These are phyloP conservation scores for Fusarium temperatum DNA, from an alignment of 2,329 filamentous ascomycete genomes.

Conservation along the genomic window DNA sequence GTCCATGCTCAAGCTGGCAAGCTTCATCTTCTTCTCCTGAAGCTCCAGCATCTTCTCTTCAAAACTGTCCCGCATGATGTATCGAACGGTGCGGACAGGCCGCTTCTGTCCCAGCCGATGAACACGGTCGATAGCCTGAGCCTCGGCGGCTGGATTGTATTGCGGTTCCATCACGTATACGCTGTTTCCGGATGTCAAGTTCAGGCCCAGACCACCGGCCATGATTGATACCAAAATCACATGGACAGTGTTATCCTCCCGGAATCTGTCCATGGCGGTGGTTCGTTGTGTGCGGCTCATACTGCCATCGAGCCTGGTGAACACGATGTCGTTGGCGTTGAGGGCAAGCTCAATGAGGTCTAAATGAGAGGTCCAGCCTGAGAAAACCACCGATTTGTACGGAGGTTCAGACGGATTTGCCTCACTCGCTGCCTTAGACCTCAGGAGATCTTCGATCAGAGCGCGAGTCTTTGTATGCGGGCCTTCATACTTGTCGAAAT, in stretches of 20 bases:
- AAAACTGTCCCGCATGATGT: conserved; percentile 89
- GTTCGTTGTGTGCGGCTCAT: conserved; percentile 82
- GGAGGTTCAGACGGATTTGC: conserved; percentile 72
- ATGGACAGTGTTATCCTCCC: conserved; percentile 73
- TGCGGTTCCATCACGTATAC: conserved; percentile 99
- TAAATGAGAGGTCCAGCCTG: conserved; percentile 93
- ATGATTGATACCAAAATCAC: conserved; percentile 93
- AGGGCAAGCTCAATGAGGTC: conserved; percentile 91
- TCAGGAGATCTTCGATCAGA: conserved; percentile 77
- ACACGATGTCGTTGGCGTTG: conserved; percentile 70
- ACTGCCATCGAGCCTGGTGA: conserved; percentile 86
- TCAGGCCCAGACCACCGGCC: conserved; percentile 90
- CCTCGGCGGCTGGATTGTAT: conserved; percentile 94
- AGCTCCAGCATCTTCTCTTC: conserved; percentile 93
- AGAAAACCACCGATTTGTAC: conserved; percentile 94
- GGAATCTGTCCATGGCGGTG: conserved; percentile 79
- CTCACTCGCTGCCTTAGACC: conserved; percentile 69
- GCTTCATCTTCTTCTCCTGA: conserved; percentile 90
- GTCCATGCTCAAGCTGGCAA: conserved; percentile 89
- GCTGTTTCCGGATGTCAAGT: conserved; percentile 83
- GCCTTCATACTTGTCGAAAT: conserved; percentile 77
- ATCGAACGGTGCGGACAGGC: conserved; percentile 86
- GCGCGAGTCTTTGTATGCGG: conserved; percentile 93
- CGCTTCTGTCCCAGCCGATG: conserved; percentile 90
- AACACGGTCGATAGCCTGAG: conserved; percentile 93